These are phyloP conservation scores for Spergularia marina DNA, from an alignment of 148 eudicot genomes.

Conservation along the genomic window DNA sequence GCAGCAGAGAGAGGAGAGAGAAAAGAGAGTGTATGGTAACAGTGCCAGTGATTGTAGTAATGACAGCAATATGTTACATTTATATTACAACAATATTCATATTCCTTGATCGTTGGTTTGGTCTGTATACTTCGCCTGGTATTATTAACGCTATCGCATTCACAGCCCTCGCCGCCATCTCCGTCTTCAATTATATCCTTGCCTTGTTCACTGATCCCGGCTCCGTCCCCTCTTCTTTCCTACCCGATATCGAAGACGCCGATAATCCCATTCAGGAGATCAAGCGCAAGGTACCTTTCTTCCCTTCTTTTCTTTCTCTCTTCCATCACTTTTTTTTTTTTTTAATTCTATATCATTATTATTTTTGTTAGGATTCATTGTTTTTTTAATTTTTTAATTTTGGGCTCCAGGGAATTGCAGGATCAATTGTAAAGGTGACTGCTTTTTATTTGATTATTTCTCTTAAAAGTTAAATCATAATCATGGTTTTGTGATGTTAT, in stretches of 20 bases:
- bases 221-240: conserved; percentile 62
- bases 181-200: conserved; percentile 47
- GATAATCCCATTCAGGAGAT: conserved; percentile 73
- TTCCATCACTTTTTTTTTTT: too few species aligned
- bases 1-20: conserved; percentile 24
- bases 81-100: conserved; percentile 66
- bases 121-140: conserved; percentile 80
- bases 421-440: conserved; percentile 21
- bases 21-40: conserved; percentile 49
- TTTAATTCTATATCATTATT: too few species aligned
- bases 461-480: neutral
- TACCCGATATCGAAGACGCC: conserved; percentile 77
- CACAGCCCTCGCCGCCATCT: conserved; percentile 52
- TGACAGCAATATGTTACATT: conserved; percentile 50
- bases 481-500: neutral
- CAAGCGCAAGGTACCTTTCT: conserved; percentile 72
- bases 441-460: neutral
- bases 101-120: conserved; percentile 84
- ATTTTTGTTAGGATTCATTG: neutral
- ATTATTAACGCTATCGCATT: conserved; percentile 62
- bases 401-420: conserved; percentile 16
- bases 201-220: conserved; percentile 84
- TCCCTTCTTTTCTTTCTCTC: neutral
- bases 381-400: conserved; percentile 2
- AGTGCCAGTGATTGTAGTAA: conserved; percentile 53